Evolutionary conservation across 768 basidiomycete species (phyloP), one percentile per base, ranked within the genome.

Genomic region (Psilocybe subaeruginosa): DNA sequence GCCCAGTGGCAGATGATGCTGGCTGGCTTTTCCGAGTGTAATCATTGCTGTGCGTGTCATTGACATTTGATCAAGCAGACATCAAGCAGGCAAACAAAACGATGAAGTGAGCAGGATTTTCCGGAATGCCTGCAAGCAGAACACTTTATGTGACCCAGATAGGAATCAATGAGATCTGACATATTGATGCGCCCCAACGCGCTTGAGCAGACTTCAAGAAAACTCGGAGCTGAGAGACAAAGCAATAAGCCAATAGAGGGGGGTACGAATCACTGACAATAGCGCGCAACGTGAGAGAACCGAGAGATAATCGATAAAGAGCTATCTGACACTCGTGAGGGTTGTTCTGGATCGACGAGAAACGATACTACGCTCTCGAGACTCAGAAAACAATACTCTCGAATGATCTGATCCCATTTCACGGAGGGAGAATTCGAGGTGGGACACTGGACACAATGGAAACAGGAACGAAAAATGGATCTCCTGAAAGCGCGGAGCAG

Each of bases 401-500:
- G 14, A 43, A 43, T 43, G 41, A 4, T n/a, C 41, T 43, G 41
- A 5, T 43, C 41, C 4, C 41, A 43, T 43, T 43, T n/a, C 41
- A 43, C 23, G n/a, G 30, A 49, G 45, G 17, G 56, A n/a, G 54
- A 46, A 56, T 35, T 49, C 19, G 53, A 54, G 33, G 58, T n/a
- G 53, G 35, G 50, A 51, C 48, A 53, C 54, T 54, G 47, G 57
- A 31, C 43, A 59, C 49, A 57, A 64, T 61, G 60, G 66, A 63
- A 63, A 62, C 60, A 68, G 66, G 63, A 62, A 64, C 54, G 46
- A 56, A 57, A 55, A 63, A 66, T 61, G 65, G 43, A 64, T 52
- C 66, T 76, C 76, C 75, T 77, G 71, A 68, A 75, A 76, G 71
- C 62, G 70, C 77, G 77, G 76, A 75, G 60, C 54, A 64, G 73